Conservation (phyloP, 1,284 basidiomycete genomes). For the Naganishia sp. region DNA sequence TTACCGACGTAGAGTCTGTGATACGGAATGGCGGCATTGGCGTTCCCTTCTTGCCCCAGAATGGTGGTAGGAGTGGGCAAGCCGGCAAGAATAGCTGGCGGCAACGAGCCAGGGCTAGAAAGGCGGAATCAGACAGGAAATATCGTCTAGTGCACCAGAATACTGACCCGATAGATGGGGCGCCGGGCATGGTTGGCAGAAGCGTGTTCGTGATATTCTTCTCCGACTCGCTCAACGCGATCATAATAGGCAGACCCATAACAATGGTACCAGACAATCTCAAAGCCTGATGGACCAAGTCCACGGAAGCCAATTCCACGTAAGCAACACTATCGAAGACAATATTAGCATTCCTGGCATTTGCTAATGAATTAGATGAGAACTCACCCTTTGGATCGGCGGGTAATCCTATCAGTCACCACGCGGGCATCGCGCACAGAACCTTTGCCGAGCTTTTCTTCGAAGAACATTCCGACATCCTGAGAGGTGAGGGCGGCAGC, state of each 20-base stretch:
- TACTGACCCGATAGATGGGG: constrained; percentile 57
- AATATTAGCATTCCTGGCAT: constrained; percentile 17
- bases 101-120: constrained; percentile 52
- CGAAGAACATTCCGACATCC: constrained; percentile 97
- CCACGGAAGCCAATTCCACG: constrained; percentile 88
- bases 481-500: constrained; percentile 90
- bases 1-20: constrained; percentile 92
- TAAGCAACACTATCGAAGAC: constrained; percentile 73
- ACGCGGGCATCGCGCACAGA: constrained; percentile 93
- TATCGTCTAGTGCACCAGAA: constrained; percentile 19
- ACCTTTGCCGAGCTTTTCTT: constrained; percentile 89
- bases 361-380: neutral
- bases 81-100: constrained; percentile 35
- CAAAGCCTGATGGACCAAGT: constrained; percentile 87
- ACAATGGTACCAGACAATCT: constrained; percentile 87
- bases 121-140: constrained; percentile 54
- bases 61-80: constrained; percentile 45
- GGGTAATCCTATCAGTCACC: constrained; percentile 87
- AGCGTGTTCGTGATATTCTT: constrained; percentile 67
- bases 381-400: constrained; percentile 89
- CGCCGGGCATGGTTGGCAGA: constrained; percentile 50
- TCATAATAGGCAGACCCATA: constrained; percentile 95
- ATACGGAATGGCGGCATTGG: constrained; percentile 55
- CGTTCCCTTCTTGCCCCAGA: constrained; percentile 50
- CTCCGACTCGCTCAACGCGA: constrained; percentile 95